Conservation (phyloP, 2,329 filamentous ascomycete genomes). For the Penicillium sp. region DNA sequence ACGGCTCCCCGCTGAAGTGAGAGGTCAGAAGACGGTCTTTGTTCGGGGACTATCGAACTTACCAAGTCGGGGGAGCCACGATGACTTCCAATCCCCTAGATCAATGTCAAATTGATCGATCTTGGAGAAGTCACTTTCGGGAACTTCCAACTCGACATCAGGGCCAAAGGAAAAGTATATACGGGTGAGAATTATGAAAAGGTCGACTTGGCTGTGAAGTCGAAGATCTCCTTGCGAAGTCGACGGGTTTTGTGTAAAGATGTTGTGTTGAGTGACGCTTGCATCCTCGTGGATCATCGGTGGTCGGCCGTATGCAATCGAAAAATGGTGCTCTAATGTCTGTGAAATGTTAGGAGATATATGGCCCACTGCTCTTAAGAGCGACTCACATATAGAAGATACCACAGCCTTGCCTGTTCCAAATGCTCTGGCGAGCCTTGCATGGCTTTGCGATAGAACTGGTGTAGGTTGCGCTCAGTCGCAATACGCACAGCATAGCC, state of each 20-base stretch:
- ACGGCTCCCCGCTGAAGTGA: conserved; percentile 43
- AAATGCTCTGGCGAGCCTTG: conserved; percentile 40
- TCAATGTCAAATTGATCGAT: conserved; percentile 45
- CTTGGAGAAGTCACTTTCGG: conserved; percentile 41
- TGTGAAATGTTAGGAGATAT: conserved; percentile 20
- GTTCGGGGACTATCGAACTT: conserved; percentile 1
- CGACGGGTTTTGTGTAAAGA: conserved; percentile 32
- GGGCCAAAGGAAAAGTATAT: conserved; percentile 48
- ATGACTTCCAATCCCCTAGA: conserved; percentile 39
- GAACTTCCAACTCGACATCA: conserved; percentile 45
- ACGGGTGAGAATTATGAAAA: conserved; percentile 47
- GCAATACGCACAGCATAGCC: conserved; percentile 46
- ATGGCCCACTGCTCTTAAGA: background rate
- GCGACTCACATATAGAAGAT: conserved; percentile 44
- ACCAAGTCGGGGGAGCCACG: conserved; percentile 41
- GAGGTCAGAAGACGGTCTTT: background rate
- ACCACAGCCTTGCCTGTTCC: conserved; percentile 42
- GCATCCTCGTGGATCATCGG: conserved; percentile 46
- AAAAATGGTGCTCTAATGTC: conserved; percentile 47
- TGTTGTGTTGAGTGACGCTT: conserved; percentile 39
- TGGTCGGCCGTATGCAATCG: conserved; percentile 46
- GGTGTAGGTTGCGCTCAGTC: conserved; percentile 46
- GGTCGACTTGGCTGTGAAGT: conserved; percentile 45
- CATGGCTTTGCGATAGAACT: conserved; percentile 44
- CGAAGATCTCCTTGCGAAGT: conserved; percentile 38